Conservation (phyloP, 2,329 filamentous ascomycete genomes). For the Chaetomium sp. region DNA sequence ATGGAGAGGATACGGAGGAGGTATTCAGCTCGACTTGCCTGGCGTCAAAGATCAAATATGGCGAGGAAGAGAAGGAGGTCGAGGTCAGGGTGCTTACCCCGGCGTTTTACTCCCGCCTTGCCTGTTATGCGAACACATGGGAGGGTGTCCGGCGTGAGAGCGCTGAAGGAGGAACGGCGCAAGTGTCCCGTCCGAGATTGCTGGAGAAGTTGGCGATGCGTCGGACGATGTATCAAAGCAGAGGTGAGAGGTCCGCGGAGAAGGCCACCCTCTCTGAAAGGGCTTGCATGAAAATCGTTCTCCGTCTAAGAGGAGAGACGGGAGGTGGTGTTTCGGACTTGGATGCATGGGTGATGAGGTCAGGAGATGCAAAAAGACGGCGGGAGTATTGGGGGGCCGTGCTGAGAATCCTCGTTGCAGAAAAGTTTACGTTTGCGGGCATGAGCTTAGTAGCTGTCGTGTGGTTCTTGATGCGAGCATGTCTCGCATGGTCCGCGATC, state of each 20-base stretch:
- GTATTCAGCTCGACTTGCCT: neutral
- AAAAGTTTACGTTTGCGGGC: constrained; percentile 35
- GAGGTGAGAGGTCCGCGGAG: no score
- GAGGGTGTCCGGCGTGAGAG: constrained; percentile 57
- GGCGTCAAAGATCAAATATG: no score
- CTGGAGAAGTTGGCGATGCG: constrained; percentile 19
- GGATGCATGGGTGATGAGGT: constrained; percentile 42
- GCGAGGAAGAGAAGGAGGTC: constrained; percentile 29
- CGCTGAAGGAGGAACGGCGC: constrained; percentile 52
- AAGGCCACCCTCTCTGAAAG: no score
- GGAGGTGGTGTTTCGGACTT: constrained; percentile 19
- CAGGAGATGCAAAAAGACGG: constrained; percentile 26
- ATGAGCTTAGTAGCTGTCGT: constrained; percentile 29
- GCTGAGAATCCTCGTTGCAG: constrained; percentile 39
- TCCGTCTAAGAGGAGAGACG: no score
- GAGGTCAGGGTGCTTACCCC: constrained; percentile 57
- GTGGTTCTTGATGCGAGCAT: constrained; percentile 29
- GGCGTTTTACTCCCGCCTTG: constrained; percentile 60
- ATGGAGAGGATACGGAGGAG: neutral
- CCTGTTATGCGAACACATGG: constrained; percentile 54
- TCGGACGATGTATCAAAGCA: constrained; percentile 30
- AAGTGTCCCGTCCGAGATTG: constrained; percentile 48
- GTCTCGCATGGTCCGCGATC: constrained; percentile 29
- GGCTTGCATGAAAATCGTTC: no score
- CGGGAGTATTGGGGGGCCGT: constrained; percentile 34